Percentiles rank a stretch among this genome's conserved stretches.
Evolutionary conservation across 2,329 filamentous ascomycete genomes (phyloP).

Genomic region (Daldinia sp.): DNA sequence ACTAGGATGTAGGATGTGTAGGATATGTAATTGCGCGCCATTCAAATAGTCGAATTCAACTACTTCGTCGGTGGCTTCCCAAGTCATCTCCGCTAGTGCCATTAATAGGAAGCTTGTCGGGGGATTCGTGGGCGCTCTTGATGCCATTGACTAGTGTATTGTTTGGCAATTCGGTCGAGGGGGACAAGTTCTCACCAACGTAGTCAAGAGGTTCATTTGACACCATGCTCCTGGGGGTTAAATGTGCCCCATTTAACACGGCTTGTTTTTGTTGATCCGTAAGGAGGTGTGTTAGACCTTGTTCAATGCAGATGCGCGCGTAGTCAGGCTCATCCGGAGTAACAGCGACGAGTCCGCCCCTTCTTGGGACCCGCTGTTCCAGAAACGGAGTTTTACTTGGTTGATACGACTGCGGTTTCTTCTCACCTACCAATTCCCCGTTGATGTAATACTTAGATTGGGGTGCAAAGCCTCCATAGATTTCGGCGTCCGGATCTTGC

Average conservation of each 20-base stretch:
- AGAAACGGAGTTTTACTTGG: conserved; percentile 64
- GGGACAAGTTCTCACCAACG: conserved; percentile 37
- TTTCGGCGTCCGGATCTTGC: conserved; percentile 62
- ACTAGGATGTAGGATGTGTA: conserved; percentile 11
- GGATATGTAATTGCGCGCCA: background rate
- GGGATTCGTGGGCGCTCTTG: conserved; percentile 36
- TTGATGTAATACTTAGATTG: conserved; percentile 67
- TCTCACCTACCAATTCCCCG: conserved; percentile 62
- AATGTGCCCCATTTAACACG: conserved; percentile 57
- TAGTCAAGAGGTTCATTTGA: conserved; percentile 44
- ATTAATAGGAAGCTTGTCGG: conserved; percentile 36
- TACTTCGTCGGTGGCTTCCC: conserved; percentile 24
- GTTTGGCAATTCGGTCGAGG: conserved; percentile 37
- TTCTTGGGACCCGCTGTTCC: conserved; percentile 63
- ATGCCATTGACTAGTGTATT: conserved; percentile 41
- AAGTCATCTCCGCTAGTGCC: conserved; percentile 31
- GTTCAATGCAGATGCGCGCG: conserved; percentile 61
- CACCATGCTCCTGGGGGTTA: conserved; percentile 55
- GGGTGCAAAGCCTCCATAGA: conserved; percentile 63
- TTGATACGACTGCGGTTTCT: conserved; percentile 55
- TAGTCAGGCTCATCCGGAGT: conserved; percentile 66
- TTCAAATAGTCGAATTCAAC: background rate
- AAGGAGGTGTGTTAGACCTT: conserved; percentile 64
- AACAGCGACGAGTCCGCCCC: conserved; percentile 60
- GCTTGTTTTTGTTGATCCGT: conserved; percentile 55